phyloP scores from a whole-genome alignment of 2,329 filamentous ascomycete species.

The Tolypocladium ophioglossoides region DNA sequence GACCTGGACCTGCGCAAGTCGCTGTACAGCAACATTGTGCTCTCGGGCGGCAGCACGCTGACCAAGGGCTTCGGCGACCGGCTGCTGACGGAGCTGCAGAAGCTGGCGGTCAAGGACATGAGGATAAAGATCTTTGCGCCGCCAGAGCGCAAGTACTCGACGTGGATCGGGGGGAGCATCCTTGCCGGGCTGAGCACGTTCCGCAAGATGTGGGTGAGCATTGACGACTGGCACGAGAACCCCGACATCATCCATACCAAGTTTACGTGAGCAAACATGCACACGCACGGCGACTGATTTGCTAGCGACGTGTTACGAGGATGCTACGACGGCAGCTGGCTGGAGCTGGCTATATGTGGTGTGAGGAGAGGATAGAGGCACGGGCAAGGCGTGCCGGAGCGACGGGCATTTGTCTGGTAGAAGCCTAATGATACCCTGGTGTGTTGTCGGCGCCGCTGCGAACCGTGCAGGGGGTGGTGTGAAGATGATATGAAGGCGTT shows the following conservation, averaged over 20 bases:
- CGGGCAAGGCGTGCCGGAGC: background rate
- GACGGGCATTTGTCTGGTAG: background rate
- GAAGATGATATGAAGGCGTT: background rate
- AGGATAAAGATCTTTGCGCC: slow-evolving; percentile 98
- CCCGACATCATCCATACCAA: slow-evolving; percentile 98
- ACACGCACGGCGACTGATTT: background rate
- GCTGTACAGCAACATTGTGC: slow-evolving; percentile 91
- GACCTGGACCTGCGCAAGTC: slow-evolving; percentile 93
- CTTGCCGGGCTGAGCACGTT: slow-evolving; percentile 94
- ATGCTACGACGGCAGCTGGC: background rate
- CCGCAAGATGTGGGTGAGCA: slow-evolving; percentile 99
- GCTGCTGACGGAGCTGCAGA: slow-evolving; percentile 82
- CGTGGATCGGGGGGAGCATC: slow-evolving; percentile 98
- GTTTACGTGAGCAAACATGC: slow-evolving; percentile 57
- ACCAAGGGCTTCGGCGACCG: slow-evolving; percentile 96
- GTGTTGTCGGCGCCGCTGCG: background rate
- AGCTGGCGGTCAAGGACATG: slow-evolving; percentile 96
- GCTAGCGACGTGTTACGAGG: background rate
- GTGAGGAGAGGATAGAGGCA: slow-evolving; percentile 1
- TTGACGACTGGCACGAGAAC: slow-evolving; percentile 99
- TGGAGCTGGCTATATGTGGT: background rate
- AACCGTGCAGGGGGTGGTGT: background rate
- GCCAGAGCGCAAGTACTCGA: slow-evolving; percentile 95
- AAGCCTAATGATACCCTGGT: slow-evolving; percentile 3
- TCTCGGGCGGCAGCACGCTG: slow-evolving; percentile 90